Evolutionary conservation across 2,329 filamentous ascomycete species (phyloP).

Genomic region (Aspergillus japonicus): DNA sequence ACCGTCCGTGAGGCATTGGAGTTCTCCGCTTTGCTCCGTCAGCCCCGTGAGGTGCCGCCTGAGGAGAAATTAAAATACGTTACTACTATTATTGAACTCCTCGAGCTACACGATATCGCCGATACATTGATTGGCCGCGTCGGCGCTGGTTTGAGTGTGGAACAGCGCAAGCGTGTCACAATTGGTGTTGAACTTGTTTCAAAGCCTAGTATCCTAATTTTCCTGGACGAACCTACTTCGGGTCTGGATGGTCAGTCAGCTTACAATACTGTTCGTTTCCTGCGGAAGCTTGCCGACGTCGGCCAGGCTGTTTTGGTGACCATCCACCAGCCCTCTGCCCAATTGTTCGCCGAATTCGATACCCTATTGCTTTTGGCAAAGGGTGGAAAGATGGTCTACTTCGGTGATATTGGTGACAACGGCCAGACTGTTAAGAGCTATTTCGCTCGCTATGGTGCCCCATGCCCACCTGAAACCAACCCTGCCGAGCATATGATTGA

Average conservation of each 20-base stretch:
- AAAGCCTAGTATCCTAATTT: constrained; percentile 65
- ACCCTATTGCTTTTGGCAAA: constrained; percentile 66
- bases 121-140: constrained; percentile 59
- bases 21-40: constrained; percentile 64
- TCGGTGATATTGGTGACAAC: constrained; percentile 65
- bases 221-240: constrained; percentile 69
- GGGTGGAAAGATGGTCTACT: constrained; percentile 70
- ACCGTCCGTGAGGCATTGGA: constrained; percentile 65
- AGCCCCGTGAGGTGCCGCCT: constrained; percentile 51
- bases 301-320: constrained; percentile 70
- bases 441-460: constrained; percentile 62
- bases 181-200: constrained; percentile 72
- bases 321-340: constrained; percentile 67
- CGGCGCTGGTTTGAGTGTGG: constrained; percentile 54
- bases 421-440: constrained; percentile 64
- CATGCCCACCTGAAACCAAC: constrained; percentile 61
- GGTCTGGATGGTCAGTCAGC: constrained; percentile 68
- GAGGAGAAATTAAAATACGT: constrained; percentile 65
- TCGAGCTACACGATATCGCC: constrained; percentile 63
- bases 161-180: constrained; percentile 67
- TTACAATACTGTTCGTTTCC: constrained; percentile 64
- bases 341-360: constrained; percentile 68
- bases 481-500: constrained; percentile 60
- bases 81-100: constrained; percentile 61
- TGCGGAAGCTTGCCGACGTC: constrained; percentile 63